Conservation (phyloP, 371 early-diverging fungal species). For the Smittium culicis region DNA sequence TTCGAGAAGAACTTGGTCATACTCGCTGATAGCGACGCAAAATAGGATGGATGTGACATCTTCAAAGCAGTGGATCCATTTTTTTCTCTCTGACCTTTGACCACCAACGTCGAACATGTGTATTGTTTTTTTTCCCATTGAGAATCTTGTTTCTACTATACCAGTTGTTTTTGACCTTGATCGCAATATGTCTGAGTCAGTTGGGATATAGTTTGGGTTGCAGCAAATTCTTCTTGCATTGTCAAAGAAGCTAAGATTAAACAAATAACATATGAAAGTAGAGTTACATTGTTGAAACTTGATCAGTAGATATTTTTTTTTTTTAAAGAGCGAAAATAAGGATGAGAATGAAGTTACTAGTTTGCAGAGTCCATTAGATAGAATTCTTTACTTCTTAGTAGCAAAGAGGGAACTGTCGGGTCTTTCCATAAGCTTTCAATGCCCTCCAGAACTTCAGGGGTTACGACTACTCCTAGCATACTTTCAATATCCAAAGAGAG, state of each 20-base stretch:
- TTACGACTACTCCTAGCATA: too few relatives aligned
- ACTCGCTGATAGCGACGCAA: constrained; percentile 84
- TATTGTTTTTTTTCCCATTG: constrained; percentile 65
- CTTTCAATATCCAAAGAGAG: too few relatives aligned
- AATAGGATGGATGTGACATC: constrained; percentile 96
- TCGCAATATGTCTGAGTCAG: constrained; percentile 74
- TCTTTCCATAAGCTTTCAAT: too few relatives aligned
- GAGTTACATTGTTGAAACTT: not conserved
- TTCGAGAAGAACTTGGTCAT: constrained; percentile 89
- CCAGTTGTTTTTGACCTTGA: constrained; percentile 81
- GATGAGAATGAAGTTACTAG: too few relatives aligned
- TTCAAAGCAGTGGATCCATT: constrained; percentile 95
- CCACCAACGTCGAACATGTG: constrained; percentile 96
- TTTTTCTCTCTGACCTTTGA: constrained; percentile 82
- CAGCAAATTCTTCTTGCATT: constrained; percentile 77
- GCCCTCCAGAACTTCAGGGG: too few relatives aligned
- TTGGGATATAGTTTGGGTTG: constrained; percentile 61
- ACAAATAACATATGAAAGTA: too few relatives aligned
- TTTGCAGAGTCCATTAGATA: too few relatives aligned
- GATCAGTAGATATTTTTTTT: not conserved
- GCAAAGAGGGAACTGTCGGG: too few relatives aligned
- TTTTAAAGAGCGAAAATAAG: too few relatives aligned
- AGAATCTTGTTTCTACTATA: constrained; percentile 76
- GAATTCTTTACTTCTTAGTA: too few relatives aligned
- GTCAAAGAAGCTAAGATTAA: constrained; percentile 54